phyloP scores from a whole-genome alignment of 2,329 filamentous ascomycete genomes.

The Aspergillus phoenicis region DNA sequence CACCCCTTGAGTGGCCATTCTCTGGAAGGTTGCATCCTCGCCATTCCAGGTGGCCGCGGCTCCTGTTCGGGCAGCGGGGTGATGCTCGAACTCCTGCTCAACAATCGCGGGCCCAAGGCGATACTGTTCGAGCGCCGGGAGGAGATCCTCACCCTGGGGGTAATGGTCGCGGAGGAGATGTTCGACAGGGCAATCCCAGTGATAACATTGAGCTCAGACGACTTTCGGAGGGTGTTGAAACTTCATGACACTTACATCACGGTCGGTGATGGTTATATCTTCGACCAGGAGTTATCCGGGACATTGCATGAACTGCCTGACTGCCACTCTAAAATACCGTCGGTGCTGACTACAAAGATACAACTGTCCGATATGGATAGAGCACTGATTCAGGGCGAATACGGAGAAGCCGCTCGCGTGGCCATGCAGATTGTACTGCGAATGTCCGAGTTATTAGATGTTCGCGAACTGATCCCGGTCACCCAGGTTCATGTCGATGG shows the following conservation, averaged over 20 bases:
- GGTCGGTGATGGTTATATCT: conserved; percentile 6
- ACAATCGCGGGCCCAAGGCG: conserved; percentile 41
- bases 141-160: conserved; percentile 50
- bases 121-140: conserved; percentile 48
- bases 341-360: conserved; percentile 7
- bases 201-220: conserved; percentile 27
- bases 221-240: conserved; percentile 16
- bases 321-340: background rate
- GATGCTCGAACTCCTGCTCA: conserved; percentile 50
- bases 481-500: conserved; percentile 49
- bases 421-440: conserved; percentile 45
- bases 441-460: conserved; percentile 41
- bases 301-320: background rate
- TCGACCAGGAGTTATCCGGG: background rate
- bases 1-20: conserved; percentile 43
- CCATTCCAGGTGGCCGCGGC: conserved; percentile 50
- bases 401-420: conserved; percentile 38
- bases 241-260: conserved; percentile 7
- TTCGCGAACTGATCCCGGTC: conserved; percentile 39
- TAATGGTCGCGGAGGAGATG: conserved; percentile 47
- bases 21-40: conserved; percentile 42
- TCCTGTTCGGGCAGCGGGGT: conserved; percentile 52
- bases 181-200: conserved; percentile 48
- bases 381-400: conserved; percentile 31
- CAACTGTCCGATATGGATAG: conserved; percentile 27